Evolutionary conservation across 306 rosid species (phyloP).

Genomic region (Vigna mungo): DNA sequence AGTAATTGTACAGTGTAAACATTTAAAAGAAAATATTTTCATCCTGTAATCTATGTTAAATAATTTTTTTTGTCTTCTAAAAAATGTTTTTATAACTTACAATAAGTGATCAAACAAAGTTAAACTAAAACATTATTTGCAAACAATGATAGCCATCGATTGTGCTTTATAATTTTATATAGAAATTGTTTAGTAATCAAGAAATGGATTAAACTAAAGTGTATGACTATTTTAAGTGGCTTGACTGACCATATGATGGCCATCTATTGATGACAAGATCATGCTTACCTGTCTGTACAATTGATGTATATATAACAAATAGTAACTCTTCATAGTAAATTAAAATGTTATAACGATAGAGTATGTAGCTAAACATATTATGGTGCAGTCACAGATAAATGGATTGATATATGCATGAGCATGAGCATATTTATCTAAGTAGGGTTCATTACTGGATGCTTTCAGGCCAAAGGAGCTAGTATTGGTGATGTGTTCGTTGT

Average conservation of each 20-base stretch:
- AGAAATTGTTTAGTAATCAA: neutral
- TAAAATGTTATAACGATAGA: neutral
- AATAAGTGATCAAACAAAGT: neutral
- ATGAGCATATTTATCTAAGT: constrained; percentile 16
- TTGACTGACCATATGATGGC: neutral
- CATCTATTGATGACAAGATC: neutral
- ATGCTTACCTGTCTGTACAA: constrained; percentile 2
- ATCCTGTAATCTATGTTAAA: constrained; percentile 7
- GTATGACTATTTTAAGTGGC: constrained; percentile 6
- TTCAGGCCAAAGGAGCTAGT: constrained; percentile 89
- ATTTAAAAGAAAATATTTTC: neutral
- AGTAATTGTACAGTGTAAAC: neutral
- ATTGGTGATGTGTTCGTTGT: constrained; percentile 78
- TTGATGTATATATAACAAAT: neutral
- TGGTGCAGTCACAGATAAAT: neutral
- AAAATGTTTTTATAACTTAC: neutral
- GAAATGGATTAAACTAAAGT: constrained; percentile 22
- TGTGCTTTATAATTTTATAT: constrained; percentile 7
- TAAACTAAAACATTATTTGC: neutral
- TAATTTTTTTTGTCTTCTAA: neutral
- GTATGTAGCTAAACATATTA: constrained; percentile 32
- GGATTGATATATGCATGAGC: neutral
- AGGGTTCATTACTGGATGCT: constrained; percentile 40
- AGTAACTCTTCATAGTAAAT: neutral
- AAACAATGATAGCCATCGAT: constrained; percentile 7